Evolutionary conservation across 2,329 filamentous ascomycete species (phyloP), one percentile per base, ranked within the genome.

Genomic region (Blastomyces gilchristii): DNA sequence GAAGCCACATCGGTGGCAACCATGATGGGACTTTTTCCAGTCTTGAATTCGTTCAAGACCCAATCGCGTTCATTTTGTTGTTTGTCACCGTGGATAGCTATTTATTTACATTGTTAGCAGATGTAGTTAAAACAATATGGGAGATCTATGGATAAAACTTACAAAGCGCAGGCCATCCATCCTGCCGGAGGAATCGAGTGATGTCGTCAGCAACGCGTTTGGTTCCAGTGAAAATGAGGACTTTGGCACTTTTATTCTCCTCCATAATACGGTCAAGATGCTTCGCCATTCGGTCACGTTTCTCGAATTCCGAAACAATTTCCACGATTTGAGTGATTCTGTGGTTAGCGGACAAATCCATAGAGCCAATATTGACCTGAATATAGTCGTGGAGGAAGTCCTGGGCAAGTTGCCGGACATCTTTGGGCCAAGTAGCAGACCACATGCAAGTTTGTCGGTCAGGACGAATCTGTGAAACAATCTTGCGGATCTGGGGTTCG

Each of bases 381-480:
- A 97, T 97, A 79, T 94, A 97, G 76, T 99, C 89, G 71, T 89
- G 87, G 72, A 96, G 85, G 82, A 94, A 97, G 75, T 97, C 92
- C 60, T 87, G 81, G 62, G 92, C 93, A 71, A 97, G 83, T 75
- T 92, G 89, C 73, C 93, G 90, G 70, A 99, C 93, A 78, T 97
- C 93, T 84, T 97, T 97, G 73, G 94, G 94, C 92, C 94, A 99
- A 7, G 94, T 99, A 70, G 94, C 94, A 65, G 94, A 99, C 91
- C 93, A 99, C 91, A 99, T 96, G 82, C 94, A 94, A 67, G 94
- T 99, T 79, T 99, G 94, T 83, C 94, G 88, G 76, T 99, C 94
- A 62, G 94, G 94, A 70, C 94, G 91, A 78, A 97, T 97, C 81
- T 99, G 94, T 67, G 89, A 85, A 70, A 99, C 92, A 69, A 99